phyloP scores from a whole-genome alignment of 305 asterid genomes.

The Stenogyne calaminthoides region DNA sequence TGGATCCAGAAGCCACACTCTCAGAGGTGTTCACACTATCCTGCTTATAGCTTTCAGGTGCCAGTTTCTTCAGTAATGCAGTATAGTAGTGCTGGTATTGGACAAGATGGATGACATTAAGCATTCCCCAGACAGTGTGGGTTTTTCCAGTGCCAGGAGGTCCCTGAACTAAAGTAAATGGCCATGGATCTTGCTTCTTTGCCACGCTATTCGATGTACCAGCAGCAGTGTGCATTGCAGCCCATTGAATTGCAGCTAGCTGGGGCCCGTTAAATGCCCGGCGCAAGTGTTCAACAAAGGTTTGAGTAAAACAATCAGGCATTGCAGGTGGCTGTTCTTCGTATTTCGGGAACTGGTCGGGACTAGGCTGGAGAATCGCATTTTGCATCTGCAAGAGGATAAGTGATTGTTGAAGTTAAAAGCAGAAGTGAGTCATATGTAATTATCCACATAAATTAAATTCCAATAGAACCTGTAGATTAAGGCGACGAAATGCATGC shows the following conservation, averaged over 20 bases:
- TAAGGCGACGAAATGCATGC: constrained; percentile 98
- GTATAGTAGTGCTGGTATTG: constrained; percentile 99
- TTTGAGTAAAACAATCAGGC: constrained; percentile 98
- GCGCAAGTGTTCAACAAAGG: constrained; percentile 76
- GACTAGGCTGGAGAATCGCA: constrained; percentile 96
- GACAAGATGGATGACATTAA: constrained; percentile 97
- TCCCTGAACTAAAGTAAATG: constrained; percentile 97
- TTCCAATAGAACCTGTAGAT: constrained; percentile 54
- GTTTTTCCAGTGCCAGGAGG: constrained; percentile 99
- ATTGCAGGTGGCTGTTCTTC: constrained; percentile 97
- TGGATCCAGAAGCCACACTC: constrained; percentile 77
- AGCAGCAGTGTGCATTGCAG: constrained; percentile 97
- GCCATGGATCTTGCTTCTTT: constrained; percentile 98
- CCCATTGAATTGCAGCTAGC: constrained; percentile 97
- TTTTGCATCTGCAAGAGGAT: constrained; percentile 82
- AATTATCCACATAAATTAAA: constrained; percentile 13
- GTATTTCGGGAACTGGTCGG: constrained; percentile 91
- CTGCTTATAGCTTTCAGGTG: constrained; percentile 99
- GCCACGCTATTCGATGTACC: constrained; percentile 76
- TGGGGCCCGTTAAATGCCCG: constrained; percentile 94
- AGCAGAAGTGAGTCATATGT: background rate
- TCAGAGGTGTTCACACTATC: constrained; percentile 68
- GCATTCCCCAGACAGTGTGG: constrained; percentile 99
- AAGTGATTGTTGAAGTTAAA: constrained; percentile 18
- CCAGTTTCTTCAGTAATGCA: constrained; percentile 91